phyloP scores from a whole-genome alignment of 2,329 filamentous ascomycete genomes.

The Exophiala aquamarina region DNA sequence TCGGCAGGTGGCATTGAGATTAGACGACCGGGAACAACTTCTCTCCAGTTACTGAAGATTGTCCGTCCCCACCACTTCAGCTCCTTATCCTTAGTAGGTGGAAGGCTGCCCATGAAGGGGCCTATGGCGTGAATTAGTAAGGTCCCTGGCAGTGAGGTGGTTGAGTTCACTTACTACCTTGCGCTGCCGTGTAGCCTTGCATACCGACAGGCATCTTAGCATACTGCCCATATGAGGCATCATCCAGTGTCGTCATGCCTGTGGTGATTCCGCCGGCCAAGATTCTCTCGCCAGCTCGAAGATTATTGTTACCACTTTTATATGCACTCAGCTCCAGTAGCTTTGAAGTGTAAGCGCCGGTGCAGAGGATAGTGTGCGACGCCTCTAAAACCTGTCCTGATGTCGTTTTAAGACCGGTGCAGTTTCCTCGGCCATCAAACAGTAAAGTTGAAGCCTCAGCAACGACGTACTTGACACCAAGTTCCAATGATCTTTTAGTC shows the following conservation, averaged over 20 bases:
- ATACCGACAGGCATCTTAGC: constrained; percentile 46
- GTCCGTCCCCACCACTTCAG: constrained; percentile 62
- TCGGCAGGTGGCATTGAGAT: constrained; percentile 59
- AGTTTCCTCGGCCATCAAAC: constrained; percentile 48
- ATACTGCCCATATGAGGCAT: constrained; percentile 37
- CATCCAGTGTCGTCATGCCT: constrained; percentile 47
- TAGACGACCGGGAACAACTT: constrained; percentile 52
- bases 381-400: constrained; percentile 30
- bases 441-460: constrained; percentile 52
- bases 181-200: constrained; percentile 43
- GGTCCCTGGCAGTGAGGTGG: too few species aligned
- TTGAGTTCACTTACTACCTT: constrained; percentile 31
- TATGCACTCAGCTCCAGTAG: constrained; percentile 48
- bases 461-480: constrained; percentile 60
- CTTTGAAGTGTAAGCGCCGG: constrained; percentile 37
- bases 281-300: constrained; percentile 53
- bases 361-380: constrained; percentile 31
- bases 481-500: constrained; percentile 51
- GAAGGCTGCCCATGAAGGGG: constrained; percentile 59
- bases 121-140: constrained; percentile 38
- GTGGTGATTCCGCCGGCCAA: constrained; percentile 49
- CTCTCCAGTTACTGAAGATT: constrained; percentile 58
- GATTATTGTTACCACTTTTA: constrained; percentile 32
- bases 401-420: constrained; percentile 32
- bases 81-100: constrained; percentile 45